Percentiles rank a stretch among this genome's conserved stretches.
Evolutionary conservation across 768 basidiomycete species (phyloP).

Genomic region (Favolaschia claudopus): DNA sequence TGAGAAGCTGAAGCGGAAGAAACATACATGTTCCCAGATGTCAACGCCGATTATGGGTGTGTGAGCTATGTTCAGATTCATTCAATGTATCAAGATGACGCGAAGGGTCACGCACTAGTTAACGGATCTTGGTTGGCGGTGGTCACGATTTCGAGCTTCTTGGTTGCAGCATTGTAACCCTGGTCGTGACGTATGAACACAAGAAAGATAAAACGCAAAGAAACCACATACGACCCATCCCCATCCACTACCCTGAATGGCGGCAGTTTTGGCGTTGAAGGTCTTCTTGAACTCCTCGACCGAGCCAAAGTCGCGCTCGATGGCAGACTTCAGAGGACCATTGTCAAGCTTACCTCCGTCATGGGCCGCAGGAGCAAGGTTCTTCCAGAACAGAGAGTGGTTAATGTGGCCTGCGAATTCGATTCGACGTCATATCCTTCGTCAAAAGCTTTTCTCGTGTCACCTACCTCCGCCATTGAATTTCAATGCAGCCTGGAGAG

Average conservation of each 20-base stretch:
- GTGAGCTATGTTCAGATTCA: constrained; percentile 62
- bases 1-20: constrained; percentile 19
- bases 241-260: constrained; percentile 97
- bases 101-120: constrained; percentile 41
- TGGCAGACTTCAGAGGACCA: constrained; percentile 77
- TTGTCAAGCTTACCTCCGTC: constrained; percentile 71
- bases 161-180: constrained; percentile 72
- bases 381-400: constrained; percentile 98
- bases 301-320: constrained; percentile 85
- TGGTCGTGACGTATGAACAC: no score
- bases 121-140: constrained; percentile 98
- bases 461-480: constrained; percentile 90
- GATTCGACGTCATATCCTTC: not conserved
- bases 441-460: not conserved
- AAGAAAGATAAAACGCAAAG: no score
- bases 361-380: constrained; percentile 76
- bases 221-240: constrained; percentile 74
- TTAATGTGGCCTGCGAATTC: constrained; percentile 80
- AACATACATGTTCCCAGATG: constrained; percentile 92
- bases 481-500: constrained; percentile 90
- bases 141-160: constrained; percentile 88
- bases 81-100: not conserved
- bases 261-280: constrained; percentile 88
- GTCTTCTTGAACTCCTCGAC: constrained; percentile 86
- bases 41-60: constrained; percentile 94